Base-by-base conservation (phyloP, 2,329 filamentous ascomycete species). In the Fusarium beomiforme region DNA sequence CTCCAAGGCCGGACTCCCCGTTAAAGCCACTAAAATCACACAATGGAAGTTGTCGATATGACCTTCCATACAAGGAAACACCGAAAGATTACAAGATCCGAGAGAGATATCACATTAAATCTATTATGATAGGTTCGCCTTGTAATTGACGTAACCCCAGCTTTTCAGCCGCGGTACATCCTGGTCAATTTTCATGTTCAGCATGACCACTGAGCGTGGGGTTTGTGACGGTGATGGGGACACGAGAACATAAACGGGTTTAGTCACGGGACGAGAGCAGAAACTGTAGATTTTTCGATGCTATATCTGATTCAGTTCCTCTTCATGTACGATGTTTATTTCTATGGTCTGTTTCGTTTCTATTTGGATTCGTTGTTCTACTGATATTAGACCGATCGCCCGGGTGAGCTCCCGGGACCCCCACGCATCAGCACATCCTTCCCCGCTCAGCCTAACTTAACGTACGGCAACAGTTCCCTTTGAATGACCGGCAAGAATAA, bases 1-100 rank as follows among this genome's bases (percentile, higher is more conserved):
- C 33, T 43, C n/a, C 26, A 14, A 43, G 31, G 13, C 23, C 55
- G 55, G 55, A 51, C 43, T 60, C 55, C 55, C 59, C 36, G 31
- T 59, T 43, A 6, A 26, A 49, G 44, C 29, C 59, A 44, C 36
- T 31, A n/a, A 26, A 33, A 37, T 21, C 19, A 43, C 31, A 23
- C 23, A 16, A n/a, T n/a, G n/a, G n/a, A 36, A 17, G 11, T 24
- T 36, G 47, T 47, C 29, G 39, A 29, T 13, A n/a, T 49, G 29
- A 36, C 59, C 42, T 59, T 36, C 33, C 24, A 31, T 23, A 41
- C 14, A 16, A 42, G 29, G 23, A 24, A 34, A 49, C 10, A 19
- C 33, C 3, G 12, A 36, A 16, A 46, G 12, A 41, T 6, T 7
- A 16, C 24, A 41, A 13, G 14, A 26, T 50, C 26, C 12, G 8